Percentiles rank a stretch among this genome's conserved stretches.
phyloP scores from a whole-genome alignment of 2,329 filamentous ascomycete genomes.

The Pseudocercospora cruenta region DNA sequence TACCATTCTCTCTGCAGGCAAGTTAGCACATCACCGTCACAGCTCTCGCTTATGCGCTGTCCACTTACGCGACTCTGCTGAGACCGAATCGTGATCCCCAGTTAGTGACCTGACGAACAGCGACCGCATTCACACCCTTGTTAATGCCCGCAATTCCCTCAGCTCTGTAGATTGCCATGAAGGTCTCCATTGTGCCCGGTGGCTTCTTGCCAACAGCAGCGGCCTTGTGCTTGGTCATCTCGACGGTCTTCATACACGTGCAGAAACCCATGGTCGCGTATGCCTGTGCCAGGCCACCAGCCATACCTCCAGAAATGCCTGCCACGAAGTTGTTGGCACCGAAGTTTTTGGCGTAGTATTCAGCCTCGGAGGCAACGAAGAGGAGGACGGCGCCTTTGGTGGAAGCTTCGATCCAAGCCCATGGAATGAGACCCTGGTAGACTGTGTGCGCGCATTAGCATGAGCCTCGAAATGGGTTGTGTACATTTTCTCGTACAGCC shows the following conservation, averaged over 20 bases:
- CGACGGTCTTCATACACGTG: constrained; percentile 99
- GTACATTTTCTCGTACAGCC: constrained; percentile 72
- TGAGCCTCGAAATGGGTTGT: not conserved
- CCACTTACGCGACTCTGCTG: constrained; percentile 70
- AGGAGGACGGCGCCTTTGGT: constrained; percentile 99
- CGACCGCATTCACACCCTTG: constrained; percentile 97
- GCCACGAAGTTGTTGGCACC: constrained; percentile 85
- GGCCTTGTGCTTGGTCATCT: constrained; percentile 98
- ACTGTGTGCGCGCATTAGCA: constrained; percentile 58
- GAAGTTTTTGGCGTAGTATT: constrained; percentile 79
- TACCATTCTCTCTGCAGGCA: constrained; percentile 68
- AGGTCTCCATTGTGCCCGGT: constrained; percentile 89
- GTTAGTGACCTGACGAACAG: constrained; percentile 98
- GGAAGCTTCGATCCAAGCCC: constrained; percentile 99
- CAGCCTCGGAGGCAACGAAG: constrained; percentile 97
- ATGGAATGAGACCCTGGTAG: constrained; percentile 99
- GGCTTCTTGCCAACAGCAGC: constrained; percentile 81
- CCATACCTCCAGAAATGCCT: constrained; percentile 89
- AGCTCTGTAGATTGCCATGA: constrained; percentile 93
- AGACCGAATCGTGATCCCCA: constrained; percentile 97
- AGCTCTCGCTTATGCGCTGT: not conserved
- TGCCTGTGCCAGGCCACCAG: constrained; percentile 92
- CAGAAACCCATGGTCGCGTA: constrained; percentile 99
- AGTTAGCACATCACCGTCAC: constrained; percentile 13
- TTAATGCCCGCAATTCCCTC: constrained; percentile 97